These are phyloP conservation scores for Raphanus sativus DNA, from an alignment of 345 rosid species.

Conservation along the genomic window DNA sequence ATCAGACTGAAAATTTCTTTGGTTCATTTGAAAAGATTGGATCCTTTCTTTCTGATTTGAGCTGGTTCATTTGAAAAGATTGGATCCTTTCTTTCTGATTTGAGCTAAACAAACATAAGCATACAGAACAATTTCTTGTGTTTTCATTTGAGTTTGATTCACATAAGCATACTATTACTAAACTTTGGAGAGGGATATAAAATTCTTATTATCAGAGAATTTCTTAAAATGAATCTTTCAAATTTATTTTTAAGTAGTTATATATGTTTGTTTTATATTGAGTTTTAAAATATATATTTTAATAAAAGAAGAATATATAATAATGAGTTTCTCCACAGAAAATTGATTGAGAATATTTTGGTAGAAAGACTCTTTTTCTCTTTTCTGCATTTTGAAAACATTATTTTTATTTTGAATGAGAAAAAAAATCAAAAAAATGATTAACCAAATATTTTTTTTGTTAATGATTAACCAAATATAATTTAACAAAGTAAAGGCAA, in stretches of 20 bases:
- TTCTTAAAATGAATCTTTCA: too few relatives aligned
- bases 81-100: background rate
- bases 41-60: too few relatives aligned
- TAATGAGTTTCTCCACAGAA: background rate
- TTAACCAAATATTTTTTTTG: background rate
- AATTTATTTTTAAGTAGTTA: too few relatives aligned
- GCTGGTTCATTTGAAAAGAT: too few relatives aligned
- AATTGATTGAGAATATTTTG: background rate
- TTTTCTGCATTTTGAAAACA: background rate
- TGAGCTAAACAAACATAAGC: background rate
- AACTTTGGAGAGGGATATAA: too few relatives aligned
- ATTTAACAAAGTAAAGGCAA: background rate
- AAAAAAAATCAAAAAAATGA: background rate
- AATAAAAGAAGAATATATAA: too few relatives aligned
- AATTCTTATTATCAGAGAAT: too few relatives aligned
- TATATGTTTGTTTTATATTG: too few relatives aligned
- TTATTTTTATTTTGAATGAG: background rate
- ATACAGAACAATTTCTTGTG: background rate
- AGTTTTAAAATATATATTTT: too few relatives aligned
- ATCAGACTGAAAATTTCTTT: background rate
- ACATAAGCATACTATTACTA: too few relatives aligned
- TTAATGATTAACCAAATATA: background rate
- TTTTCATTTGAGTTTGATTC: background rate
- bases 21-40: background rate
- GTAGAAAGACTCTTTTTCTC: background rate